Conservation (phyloP, 371 early-diverging fungal species). For the Rhizopus arrhizus region DNA sequence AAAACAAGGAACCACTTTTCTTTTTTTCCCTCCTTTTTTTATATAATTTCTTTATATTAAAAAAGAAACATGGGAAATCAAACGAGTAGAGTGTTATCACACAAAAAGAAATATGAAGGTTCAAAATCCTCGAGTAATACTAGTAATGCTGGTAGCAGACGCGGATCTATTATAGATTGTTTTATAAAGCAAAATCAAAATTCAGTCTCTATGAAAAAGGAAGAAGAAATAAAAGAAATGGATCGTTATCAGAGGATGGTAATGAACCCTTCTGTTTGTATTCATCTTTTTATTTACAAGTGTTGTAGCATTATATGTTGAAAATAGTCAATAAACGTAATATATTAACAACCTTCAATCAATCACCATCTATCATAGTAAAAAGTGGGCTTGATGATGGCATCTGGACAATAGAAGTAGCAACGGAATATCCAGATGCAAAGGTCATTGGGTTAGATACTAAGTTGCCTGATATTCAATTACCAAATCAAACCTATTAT, state of each 20-base stretch:
- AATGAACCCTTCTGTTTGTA: conserved; percentile 29
- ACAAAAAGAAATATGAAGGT: too few relatives aligned
- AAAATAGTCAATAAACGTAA: conserved; percentile 52
- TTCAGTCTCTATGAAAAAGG: conserved; percentile 12
- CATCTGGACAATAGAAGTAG: conserved; percentile 67
- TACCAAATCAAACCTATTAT: conserved; percentile 33
- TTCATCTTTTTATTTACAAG: background rate
- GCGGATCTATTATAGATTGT: conserved; percentile 50
- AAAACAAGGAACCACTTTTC: too few relatives aligned
- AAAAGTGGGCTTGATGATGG: conserved; percentile 57
- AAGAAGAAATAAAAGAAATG: conserved; percentile 42
- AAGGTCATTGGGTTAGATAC: conserved; percentile 59
- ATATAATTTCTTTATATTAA: too few relatives aligned
- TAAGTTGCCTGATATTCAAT: conserved; percentile 41
- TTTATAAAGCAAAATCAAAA: conserved; percentile 45
- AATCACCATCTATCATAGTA: conserved; percentile 46
- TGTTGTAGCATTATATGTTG: conserved; percentile 43
- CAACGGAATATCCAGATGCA: conserved; percentile 45
- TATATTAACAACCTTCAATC: conserved; percentile 32
- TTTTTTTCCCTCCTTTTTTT: too few relatives aligned
- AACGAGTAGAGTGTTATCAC: too few relatives aligned
- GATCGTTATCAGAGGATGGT: conserved; percentile 52
- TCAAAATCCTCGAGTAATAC: too few relatives aligned
- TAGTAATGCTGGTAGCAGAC: conserved; percentile 12
- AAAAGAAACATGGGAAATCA: too few relatives aligned